Percentiles rank a stretch among this genome's conserved stretches.
These are phyloP conservation scores for Bretschneidera sinensis DNA, from an alignment of 345 rosid species.

Conservation along the genomic window DNA sequence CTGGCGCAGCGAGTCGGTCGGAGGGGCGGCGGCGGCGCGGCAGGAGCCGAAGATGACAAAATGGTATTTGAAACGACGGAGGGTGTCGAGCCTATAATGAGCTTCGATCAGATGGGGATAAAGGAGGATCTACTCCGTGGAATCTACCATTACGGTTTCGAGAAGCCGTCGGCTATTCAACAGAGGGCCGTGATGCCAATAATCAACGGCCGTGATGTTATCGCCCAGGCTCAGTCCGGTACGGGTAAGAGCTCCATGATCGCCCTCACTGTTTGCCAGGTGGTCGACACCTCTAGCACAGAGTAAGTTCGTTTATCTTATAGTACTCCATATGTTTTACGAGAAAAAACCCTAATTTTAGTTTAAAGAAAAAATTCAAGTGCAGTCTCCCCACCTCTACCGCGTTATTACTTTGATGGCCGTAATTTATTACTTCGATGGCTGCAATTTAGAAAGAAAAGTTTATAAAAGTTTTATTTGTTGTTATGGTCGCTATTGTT, in stretches of 20 bases:
- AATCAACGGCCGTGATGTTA: constrained; percentile 84
- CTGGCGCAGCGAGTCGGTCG: constrained; percentile 31
- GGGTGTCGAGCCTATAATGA: constrained; percentile 79
- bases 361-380: not conserved
- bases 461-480: not conserved
- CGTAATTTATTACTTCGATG: too few relatives aligned
- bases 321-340: not conserved
- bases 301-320: constrained; percentile 43
- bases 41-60: constrained; percentile 46
- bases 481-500: not conserved
- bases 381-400: too few relatives aligned
- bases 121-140: constrained; percentile 81
- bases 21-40: constrained; percentile 32
- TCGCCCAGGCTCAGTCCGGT: constrained; percentile 99
- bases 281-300: constrained; percentile 60
- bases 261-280: constrained; percentile 89
- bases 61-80: constrained; percentile 82
- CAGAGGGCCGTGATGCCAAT: constrained; percentile 96
- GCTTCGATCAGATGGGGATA: constrained; percentile 81
- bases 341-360: constrained; percentile 25
- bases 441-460: too few relatives aligned
- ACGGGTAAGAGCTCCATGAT: constrained; percentile 97
- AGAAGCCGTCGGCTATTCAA: constrained; percentile 95
- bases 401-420: too few relatives aligned
- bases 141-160: constrained; percentile 78